phyloP scores from a whole-genome alignment of 345 rosid genomes.

The Psidium guajava region DNA sequence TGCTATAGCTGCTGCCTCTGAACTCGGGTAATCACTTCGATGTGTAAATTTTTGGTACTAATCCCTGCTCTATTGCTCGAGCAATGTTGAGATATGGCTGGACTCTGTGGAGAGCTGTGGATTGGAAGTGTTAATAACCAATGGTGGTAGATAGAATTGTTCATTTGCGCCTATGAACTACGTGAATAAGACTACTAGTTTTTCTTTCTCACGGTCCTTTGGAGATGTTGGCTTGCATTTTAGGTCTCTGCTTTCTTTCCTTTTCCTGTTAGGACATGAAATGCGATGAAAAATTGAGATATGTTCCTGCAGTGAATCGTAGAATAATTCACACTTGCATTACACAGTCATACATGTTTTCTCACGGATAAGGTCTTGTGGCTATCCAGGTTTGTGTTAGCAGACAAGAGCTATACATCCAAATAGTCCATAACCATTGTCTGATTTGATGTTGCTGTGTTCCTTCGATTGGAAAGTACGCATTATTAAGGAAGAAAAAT shows the following conservation, averaged over 20 bases:
- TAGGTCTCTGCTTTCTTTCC: background rate
- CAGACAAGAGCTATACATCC: background rate
- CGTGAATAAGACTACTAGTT: background rate
- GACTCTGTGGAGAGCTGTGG: background rate
- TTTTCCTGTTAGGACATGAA: background rate
- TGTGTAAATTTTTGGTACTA: background rate
- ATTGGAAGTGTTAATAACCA: background rate
- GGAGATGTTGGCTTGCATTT: background rate
- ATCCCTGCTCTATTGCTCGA: background rate
- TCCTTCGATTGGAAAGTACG: background rate
- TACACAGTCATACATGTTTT: background rate
- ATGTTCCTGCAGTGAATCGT: background rate
- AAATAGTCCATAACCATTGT: background rate
- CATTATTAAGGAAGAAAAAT: background rate
- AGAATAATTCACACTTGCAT: background rate
- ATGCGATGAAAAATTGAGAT: background rate
- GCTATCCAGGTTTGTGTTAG: background rate
- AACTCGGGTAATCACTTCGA: background rate
- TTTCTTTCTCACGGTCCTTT: background rate
- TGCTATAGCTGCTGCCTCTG: constrained; percentile 30
- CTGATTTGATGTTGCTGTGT: background rate
- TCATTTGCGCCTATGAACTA: background rate
- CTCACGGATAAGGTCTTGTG: background rate
- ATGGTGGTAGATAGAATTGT: background rate
- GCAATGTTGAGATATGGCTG: background rate